phyloP scores from a whole-genome alignment of 805 yeast species.

The Nakazawaea ambrosiae region DNA sequence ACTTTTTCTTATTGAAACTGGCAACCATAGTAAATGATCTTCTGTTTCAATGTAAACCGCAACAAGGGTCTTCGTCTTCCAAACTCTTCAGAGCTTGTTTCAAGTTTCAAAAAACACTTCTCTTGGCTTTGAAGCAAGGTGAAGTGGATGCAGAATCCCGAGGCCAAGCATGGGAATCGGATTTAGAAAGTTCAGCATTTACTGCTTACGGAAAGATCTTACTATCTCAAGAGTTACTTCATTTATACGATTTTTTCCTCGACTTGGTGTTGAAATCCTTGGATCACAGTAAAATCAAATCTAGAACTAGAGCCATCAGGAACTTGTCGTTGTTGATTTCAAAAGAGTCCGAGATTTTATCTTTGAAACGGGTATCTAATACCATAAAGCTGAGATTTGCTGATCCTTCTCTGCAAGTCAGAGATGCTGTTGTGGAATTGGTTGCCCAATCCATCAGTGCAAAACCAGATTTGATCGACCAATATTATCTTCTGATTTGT shows the following conservation, averaged over 20 bases:
- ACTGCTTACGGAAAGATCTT: constrained; percentile 19
- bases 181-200: constrained; percentile 1
- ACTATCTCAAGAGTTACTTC: constrained; percentile 24
- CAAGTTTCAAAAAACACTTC: not conserved
- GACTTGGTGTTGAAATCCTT: constrained; percentile 40
- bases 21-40: not conserved
- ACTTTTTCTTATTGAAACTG: constrained; percentile 10
- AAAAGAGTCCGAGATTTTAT: constrained; percentile 44
- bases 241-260: constrained; percentile 47
- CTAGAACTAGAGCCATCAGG: constrained; percentile 60
- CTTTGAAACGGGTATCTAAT: constrained; percentile 40
- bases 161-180: not conserved
- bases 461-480: constrained; percentile 37
- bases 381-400: constrained; percentile 44
- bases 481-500: constrained; percentile 43
- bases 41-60: constrained; percentile 2
- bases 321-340: constrained; percentile 49
- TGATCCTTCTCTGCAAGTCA: constrained; percentile 64
- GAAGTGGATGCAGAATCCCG: not conserved
- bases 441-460: constrained; percentile 35
- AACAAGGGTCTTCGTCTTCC: not conserved
- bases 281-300: constrained; percentile 40
- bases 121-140: not conserved
- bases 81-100: not conserved
- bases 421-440: constrained; percentile 71